These are phyloP conservation scores for Sarcodon aspratus DNA, from an alignment of 768 basidiomycete genomes.

Conservation along the genomic window DNA sequence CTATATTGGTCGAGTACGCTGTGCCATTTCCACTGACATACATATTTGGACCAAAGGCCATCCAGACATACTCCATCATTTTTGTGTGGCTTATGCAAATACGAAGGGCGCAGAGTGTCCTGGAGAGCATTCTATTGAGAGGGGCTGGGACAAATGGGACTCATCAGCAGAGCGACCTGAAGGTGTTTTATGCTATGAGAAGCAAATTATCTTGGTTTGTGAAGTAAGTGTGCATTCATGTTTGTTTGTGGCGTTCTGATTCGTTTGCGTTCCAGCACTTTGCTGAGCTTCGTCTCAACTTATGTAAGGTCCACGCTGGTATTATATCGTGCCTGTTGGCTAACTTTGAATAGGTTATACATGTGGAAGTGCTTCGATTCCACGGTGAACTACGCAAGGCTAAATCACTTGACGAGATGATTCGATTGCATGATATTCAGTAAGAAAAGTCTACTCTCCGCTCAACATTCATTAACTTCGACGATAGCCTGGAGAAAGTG, in stretches of 20 bases:
- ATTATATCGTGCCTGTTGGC: neutral
- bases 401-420: constrained; percentile 68
- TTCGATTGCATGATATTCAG: constrained; percentile 59
- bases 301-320: constrained; percentile 34
- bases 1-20: constrained; percentile 65
- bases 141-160: constrained; percentile 22
- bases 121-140: constrained; percentile 62
- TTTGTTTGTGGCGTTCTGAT: neutral
- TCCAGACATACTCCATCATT: constrained; percentile 52
- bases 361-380: constrained; percentile 49
- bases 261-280: constrained; percentile 27
- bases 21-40: constrained; percentile 76
- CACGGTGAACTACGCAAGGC: constrained; percentile 41
- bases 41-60: constrained; percentile 47
- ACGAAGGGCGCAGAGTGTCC: constrained; percentile 53
- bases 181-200: constrained; percentile 67
- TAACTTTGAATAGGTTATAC: constrained; percentile 42
- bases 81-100: constrained; percentile 69
- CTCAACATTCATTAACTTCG: neutral
- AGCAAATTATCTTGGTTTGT: constrained; percentile 76
- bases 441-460: constrained; percentile 22
- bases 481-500: constrained; percentile 44
- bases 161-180: constrained; percentile 35
- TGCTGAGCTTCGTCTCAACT: constrained; percentile 63
- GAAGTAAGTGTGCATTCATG: constrained; percentile 41